Conservation (phyloP, 1,139 yeast species). For the Saccharomyces hybrid region DNA sequence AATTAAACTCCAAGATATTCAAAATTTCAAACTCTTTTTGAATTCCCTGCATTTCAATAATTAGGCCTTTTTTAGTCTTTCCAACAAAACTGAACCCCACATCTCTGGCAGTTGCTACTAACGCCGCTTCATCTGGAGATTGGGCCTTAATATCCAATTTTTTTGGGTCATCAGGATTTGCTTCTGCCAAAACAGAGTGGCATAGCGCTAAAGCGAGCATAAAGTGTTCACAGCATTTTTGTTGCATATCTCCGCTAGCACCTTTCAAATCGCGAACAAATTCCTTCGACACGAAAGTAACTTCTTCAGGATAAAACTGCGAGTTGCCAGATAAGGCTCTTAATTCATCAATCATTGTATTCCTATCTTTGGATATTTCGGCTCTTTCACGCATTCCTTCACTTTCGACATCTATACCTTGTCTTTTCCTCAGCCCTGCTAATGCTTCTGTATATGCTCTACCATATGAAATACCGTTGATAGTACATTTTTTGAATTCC, state of each 20-base stretch:
- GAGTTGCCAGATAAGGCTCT: conserved; percentile 40
- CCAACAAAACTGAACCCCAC: too few species aligned
- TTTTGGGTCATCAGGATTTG: conserved; percentile 37
- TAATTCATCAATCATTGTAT: conserved; percentile 55
- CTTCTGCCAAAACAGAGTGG: conserved; percentile 84
- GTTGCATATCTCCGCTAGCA: conserved; percentile 46
- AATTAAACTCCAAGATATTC: too few species aligned
- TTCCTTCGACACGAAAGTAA: conserved; percentile 75
- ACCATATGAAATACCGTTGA: too few species aligned
- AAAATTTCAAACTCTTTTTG: too few species aligned
- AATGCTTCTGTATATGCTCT: too few species aligned
- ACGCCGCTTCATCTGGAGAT: too few species aligned
- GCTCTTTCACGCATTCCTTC: conserved; percentile 58
- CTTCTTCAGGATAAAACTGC: conserved; percentile 53
- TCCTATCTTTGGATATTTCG: conserved; percentile 56
- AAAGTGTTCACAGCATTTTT: conserved; percentile 60
- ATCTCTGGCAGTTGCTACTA: too few species aligned
- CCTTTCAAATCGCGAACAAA: conserved; percentile 48
- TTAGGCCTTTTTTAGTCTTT: too few species aligned
- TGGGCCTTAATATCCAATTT: too few species aligned
- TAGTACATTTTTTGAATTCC: too few species aligned
- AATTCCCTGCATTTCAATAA: too few species aligned
- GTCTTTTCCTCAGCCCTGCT: too few species aligned
- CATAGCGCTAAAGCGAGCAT: conserved; percentile 86
- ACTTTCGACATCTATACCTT: conserved; percentile 27